Base-by-base conservation (phyloP, 1,284 basidiomycete genomes). In the Gymnopus androsaceus region DNA sequence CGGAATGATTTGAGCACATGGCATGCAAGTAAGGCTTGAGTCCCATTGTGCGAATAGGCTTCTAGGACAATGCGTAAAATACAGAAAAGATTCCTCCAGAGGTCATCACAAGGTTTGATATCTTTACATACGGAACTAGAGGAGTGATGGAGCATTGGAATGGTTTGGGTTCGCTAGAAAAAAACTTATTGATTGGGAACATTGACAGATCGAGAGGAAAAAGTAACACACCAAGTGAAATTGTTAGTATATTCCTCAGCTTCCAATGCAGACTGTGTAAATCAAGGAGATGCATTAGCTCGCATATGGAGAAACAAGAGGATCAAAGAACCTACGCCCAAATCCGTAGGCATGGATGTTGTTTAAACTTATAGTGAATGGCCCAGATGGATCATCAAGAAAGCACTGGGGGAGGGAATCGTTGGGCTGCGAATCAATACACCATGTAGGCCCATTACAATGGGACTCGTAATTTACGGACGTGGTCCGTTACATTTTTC, bases 261-360 rank as follows among this genome's bases (percentile, higher is more conserved):
- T 30, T 15, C 53, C 53, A 15, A 38, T 45, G 33, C 53, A 54
- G 6, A 54, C 53, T 37, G 45, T 54, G 31, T 14, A 40, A 3
- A 15, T 2, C 9, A n/a, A n/a, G 7, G 30, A 28, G 15, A 25
- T 15, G 8, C 30, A n/a, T n/a, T 17, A 7, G 19, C 6, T 17
- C n/a, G 30, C n/a, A 19, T 4, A 14, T 15, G 17, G 17, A 19
- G 37, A 19, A 19, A 3, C n/a, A 28, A 21, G 41, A 1, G 4
- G 14, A 45, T 45, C 2, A 25, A 54, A n/a, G n/a, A n/a, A n/a
- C 53, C 53, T 47, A 15, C 53, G 44, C 11, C 53, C 53, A 41
- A 48, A 48, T 3, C 53, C 53, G 34, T 54, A 54, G 4, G 53
- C 53, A 19, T 37, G 19, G 11, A 54, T 54, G n/a, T 36, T 48